A percentile compares a stretch with the other conserved stretches of the same genome.
These are phyloP conservation scores for Solanum etuberosum DNA, from an alignment of 257 asterid species.

Conservation along the genomic window DNA sequence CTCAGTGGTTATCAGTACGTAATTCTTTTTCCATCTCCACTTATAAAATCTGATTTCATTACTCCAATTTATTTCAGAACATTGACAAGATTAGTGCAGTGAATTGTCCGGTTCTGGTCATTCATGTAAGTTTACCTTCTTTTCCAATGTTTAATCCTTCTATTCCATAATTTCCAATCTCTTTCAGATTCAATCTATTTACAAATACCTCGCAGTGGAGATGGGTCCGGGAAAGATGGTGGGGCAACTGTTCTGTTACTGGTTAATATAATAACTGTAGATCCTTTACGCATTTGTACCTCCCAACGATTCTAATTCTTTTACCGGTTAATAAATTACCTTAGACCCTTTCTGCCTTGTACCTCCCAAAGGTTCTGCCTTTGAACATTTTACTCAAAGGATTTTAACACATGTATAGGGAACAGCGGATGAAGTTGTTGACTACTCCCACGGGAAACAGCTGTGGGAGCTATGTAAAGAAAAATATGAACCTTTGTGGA, in stretches of 20 bases:
- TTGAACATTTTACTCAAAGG: not conserved
- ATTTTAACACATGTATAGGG: conserved; percentile 35
- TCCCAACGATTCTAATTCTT: not conserved
- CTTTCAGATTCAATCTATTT: not conserved
- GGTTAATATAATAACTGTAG: not conserved
- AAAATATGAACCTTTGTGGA: conserved; percentile 83
- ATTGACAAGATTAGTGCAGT: conserved; percentile 83
- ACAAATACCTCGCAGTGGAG: not conserved
- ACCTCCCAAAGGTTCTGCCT: not conserved
- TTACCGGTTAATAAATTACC: not conserved
- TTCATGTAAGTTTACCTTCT: conserved; percentile 66
- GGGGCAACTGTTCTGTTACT: not conserved
- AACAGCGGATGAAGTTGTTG: conserved; percentile 90
- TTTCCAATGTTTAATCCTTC: not conserved
- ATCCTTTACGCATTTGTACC: not conserved
- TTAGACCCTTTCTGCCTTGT: not conserved
- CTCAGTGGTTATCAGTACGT: not conserved
- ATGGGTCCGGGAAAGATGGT: not conserved
- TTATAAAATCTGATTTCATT: not conserved
- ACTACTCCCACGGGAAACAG: conserved; percentile 86
- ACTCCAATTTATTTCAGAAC: conserved; percentile 50
- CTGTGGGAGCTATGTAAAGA: conserved; percentile 80
- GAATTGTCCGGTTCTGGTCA: conserved; percentile 86
- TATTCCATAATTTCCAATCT: not conserved
- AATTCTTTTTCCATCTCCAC: not conserved